Evolutionary conservation across 352 stramenopile genomes (phyloP), one percentile per base, ranked within the genome.

Genomic region (Lagenidium giganteum): DNA sequence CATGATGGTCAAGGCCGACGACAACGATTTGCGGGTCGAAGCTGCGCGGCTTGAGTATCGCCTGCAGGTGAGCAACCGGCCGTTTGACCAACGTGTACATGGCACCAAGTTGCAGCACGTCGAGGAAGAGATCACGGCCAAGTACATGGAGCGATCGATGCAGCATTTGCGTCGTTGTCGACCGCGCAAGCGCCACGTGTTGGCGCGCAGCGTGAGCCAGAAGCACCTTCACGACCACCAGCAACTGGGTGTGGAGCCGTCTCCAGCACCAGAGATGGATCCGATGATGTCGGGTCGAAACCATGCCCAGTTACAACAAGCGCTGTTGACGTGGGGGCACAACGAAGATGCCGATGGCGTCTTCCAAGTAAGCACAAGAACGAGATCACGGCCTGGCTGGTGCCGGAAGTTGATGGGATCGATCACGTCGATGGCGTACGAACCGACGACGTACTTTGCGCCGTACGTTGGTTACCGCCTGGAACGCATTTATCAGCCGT

Each of bases 361-460:
- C 3, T 86, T 79, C 35, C 34, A 76, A 8, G 59, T 74, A 6
- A 64, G 82, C 31, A 57, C 76, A 0, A 73, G 42, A 8, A 76
- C 54, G 29, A 68, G 70, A 18, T 32, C 51, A n/a, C 33, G 35
- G 33, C 44, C 48, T 13, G 24, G 8, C 7, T 17, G 21, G 14
- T 61, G 36, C 40, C 46, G 61, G 14, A 64, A 62, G 17, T 87
- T 89, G 17, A 75, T 73, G 59, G 68, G 62, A 22, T 64, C 62
- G 14, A 64, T 93, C 18, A 72, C 83, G 24, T 66, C 67, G 20
- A 53, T 92, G 25, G 60, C 71, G 24, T 84, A 87, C 55, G 77
- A 93, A 42, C 64, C 81, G 0, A 65, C 66, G 50, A 93, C 77
- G 41, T 93, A 90, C 51, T 93, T 93, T 64, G 64, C 77, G 3